phyloP scores from a whole-genome alignment of 768 basidiomycete genomes.

The Roridomyces roridus region DNA sequence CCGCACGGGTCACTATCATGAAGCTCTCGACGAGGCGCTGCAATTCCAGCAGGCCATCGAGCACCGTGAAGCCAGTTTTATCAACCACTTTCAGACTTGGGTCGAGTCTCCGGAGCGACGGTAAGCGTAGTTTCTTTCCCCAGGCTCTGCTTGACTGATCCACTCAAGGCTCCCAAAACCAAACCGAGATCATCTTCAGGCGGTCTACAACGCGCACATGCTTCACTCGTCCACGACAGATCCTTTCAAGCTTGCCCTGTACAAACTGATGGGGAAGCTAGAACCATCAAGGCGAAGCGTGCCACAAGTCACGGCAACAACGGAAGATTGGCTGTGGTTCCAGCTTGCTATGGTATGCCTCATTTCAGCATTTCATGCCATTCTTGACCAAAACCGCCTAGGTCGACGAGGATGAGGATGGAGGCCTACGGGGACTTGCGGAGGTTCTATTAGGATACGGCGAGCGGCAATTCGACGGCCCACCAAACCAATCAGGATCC shows the following conservation, averaged over 20 bases:
- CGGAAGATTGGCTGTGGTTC: slow-evolving; percentile 99
- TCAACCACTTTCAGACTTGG: slow-evolving; percentile 84
- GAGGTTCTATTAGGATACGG: slow-evolving; percentile 82
- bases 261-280: slow-evolving; percentile 93
- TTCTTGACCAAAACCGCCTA: slow-evolving; percentile 29
- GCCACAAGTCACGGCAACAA: slow-evolving; percentile 85
- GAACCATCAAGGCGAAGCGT: slow-evolving; percentile 84
- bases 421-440: slow-evolving; percentile 72
- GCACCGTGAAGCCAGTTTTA: slow-evolving; percentile 82
- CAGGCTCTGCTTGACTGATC: not conserved
- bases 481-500: slow-evolving; percentile 61
- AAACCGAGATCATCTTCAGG: slow-evolving; percentile 81
- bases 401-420: slow-evolving; percentile 85
- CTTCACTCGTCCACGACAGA: slow-evolving; percentile 86
- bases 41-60: slow-evolving; percentile 74
- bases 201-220: slow-evolving; percentile 87
- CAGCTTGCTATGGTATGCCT: slow-evolving; percentile 80
- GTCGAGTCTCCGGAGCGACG: slow-evolving; percentile 80
- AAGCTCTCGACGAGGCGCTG: slow-evolving; percentile 80
- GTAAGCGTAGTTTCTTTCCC: slow-evolving; percentile 42
- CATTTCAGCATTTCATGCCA: not conserved
- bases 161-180: slow-evolving; percentile 65
- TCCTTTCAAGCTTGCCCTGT: slow-evolving; percentile 95
- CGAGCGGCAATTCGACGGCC: slow-evolving; percentile 81
- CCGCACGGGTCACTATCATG: slow-evolving; percentile 80